Evolutionary conservation across 208 protist genomes (phyloP).

Genomic region (Leishmania major): DNA sequence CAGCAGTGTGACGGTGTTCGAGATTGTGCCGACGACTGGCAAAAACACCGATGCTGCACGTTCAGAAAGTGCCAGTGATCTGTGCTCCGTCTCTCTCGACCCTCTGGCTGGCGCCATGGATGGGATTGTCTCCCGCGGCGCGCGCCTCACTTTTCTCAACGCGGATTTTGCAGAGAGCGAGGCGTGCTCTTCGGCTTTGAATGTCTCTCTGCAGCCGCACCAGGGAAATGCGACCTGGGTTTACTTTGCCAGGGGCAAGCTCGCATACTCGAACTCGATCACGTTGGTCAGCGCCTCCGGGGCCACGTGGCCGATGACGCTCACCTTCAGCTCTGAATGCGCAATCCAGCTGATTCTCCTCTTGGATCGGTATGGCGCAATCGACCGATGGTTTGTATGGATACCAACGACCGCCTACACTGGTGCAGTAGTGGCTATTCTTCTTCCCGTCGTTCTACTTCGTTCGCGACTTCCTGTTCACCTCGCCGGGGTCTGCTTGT

Average conservation of each 20-base stretch:
- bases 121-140: slow-evolving; percentile 21
- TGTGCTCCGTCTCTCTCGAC: slow-evolving; percentile 36
- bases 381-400: slow-evolving; percentile 66
- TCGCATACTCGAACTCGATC: slow-evolving; percentile 21
- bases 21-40: slow-evolving; percentile 22
- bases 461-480: slow-evolving; percentile 23
- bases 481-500: slow-evolving; percentile 29
- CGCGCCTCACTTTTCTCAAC: slow-evolving; percentile 27
- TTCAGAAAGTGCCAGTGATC: not conserved
- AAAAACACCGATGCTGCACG: not conserved
- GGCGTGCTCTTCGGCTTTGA: slow-evolving; percentile 9
- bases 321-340: slow-evolving; percentile 40
- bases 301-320: slow-evolving; percentile 28
- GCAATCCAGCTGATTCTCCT: slow-evolving; percentile 43
- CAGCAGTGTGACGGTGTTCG: slow-evolving; percentile 46
- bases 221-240: not conserved
- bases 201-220: slow-evolving; percentile 5
- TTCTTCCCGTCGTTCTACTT: slow-evolving; percentile 30
- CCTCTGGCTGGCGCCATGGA: slow-evolving; percentile 38
- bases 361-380: slow-evolving; percentile 42
- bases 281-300: slow-evolving; percentile 4
- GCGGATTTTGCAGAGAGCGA: not conserved
- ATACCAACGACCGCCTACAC: slow-evolving; percentile 60
- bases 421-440: slow-evolving; percentile 29
- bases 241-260: not conserved